These are phyloP conservation scores for Pseudopyricularia javanii DNA, from an alignment of 2,329 filamentous ascomycete genomes.

Conservation along the genomic window DNA sequence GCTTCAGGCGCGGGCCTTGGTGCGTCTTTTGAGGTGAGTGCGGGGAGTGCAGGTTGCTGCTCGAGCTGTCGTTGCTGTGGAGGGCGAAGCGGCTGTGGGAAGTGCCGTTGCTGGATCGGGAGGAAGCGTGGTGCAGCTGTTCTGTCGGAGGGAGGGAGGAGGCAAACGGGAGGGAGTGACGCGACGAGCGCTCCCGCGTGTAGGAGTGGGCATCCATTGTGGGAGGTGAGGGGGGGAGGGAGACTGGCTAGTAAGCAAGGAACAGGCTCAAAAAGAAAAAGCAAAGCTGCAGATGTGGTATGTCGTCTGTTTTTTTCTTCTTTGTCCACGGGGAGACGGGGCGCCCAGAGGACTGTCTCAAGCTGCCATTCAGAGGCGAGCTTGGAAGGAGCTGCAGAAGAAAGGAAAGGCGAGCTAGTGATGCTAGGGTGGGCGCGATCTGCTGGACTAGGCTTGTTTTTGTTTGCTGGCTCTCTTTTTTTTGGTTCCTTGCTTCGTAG, in stretches of 20 bases:
- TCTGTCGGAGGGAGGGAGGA: slow-evolving; percentile 2
- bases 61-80: slow-evolving; percentile 28
- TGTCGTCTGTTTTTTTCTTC: background rate
- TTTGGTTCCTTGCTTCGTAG: too few species aligned
- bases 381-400: background rate
- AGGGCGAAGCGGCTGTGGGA: slow-evolving; percentile 26
- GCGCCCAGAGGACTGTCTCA: background rate
- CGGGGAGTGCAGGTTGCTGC: slow-evolving; percentile 23
- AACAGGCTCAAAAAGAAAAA: background rate
- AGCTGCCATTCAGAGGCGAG: background rate
- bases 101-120: slow-evolving; percentile 31
- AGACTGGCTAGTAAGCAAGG: background rate
- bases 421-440: too few species aligned
- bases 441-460: background rate
- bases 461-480: background rate
- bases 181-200: background rate
- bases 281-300: background rate
- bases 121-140: slow-evolving; percentile 26
- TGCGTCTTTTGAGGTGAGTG: slow-evolving; percentile 17
- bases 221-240: background rate
- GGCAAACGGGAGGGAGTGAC: background rate
- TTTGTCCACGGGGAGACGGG: background rate
- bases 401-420: background rate
- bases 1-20: slow-evolving; percentile 27
- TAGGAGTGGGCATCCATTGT: background rate